Conservation (phyloP, 495 filamentous ascomycete genomes). For the Amorphotheca resinae region DNA sequence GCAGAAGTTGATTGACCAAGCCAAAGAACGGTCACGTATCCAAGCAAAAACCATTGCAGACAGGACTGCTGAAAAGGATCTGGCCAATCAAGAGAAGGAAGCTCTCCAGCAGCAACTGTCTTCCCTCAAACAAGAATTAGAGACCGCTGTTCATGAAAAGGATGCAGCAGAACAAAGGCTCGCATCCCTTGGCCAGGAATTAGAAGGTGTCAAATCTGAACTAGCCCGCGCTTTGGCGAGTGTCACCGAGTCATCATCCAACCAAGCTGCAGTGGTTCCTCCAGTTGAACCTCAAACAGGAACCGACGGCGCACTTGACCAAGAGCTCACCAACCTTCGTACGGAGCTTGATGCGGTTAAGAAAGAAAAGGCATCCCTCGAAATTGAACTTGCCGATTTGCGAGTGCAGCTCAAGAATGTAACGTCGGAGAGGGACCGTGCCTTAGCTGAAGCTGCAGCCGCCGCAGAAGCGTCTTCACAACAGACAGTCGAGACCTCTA, state of each 20-base stretch:
- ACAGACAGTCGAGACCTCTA: constrained; percentile 23
- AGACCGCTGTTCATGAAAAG: constrained; percentile 19
- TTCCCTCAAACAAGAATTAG: constrained; percentile 24
- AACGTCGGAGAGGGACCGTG: constrained; percentile 30
- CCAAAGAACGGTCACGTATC: constrained; percentile 33
- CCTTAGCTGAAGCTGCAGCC: constrained; percentile 30
- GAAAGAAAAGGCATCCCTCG: constrained; percentile 19
- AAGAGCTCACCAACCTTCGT: constrained; percentile 20
- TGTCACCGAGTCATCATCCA: constrained; percentile 1
- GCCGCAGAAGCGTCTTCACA: constrained; percentile 37
- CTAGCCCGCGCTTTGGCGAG: constrained; percentile 12
- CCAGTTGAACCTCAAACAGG: not conserved
- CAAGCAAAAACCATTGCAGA: constrained; percentile 32
- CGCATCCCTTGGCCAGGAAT: constrained; percentile 9
- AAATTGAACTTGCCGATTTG: constrained; percentile 31
- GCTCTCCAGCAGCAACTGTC: constrained; percentile 26
- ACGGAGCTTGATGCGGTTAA: constrained; percentile 23
- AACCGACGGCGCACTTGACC: constrained; percentile 7
- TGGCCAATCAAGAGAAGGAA: constrained; percentile 25
- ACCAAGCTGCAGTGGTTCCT: constrained; percentile 9
- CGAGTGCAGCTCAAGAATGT: constrained; percentile 35
- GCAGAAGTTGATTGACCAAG: constrained; percentile 32
- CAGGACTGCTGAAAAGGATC: constrained; percentile 21
- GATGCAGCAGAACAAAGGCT: constrained; percentile 14
- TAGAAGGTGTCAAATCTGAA: constrained; percentile 16